Evolutionary conservation across 23 red algal genomes (phyloP).

Genomic region (Chondrus crispus): DNA sequence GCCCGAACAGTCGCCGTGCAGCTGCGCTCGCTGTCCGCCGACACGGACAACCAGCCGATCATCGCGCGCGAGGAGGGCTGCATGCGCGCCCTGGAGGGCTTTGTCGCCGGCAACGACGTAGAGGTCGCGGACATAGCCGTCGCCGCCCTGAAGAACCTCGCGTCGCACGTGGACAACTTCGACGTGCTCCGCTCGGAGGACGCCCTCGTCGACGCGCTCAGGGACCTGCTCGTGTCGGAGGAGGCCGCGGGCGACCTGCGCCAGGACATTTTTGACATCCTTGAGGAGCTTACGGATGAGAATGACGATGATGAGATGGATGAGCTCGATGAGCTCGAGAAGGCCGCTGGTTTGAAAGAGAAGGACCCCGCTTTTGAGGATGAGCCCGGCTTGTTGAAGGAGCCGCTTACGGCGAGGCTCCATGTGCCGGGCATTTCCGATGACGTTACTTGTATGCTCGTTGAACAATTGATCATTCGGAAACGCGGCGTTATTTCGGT

Average conservation of each 20-base stretch:
- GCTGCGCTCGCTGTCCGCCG: conserved; percentile 80
- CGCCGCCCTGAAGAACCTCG: conserved; percentile 60
- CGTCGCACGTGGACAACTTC: conserved; percentile 66
- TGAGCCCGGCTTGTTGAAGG: conserved; percentile 34
- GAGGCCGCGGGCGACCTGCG: conserved; percentile 15
- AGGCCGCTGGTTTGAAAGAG: conserved; percentile 35
- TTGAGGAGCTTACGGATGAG: conserved; percentile 60
- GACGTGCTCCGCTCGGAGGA: conserved; percentile 64
- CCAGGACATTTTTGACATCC: conserved; percentile 47
- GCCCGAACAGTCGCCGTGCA: conserved; percentile 82
- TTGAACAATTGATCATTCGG: conserved; percentile 76
- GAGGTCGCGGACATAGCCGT: conserved; percentile 74
- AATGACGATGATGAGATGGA: conserved; percentile 64
- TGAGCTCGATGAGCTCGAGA: conserved; percentile 52
- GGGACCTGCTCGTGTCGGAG: conserved; percentile 4
- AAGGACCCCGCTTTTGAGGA: not conserved
- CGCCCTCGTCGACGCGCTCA: conserved; percentile 19
- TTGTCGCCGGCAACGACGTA: conserved; percentile 51
- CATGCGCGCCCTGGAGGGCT: conserved; percentile 64
- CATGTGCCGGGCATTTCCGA: conserved; percentile 77
- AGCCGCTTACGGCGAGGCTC: conserved; percentile 36
- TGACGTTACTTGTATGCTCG: conserved; percentile 54
- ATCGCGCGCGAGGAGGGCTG: conserved; percentile 88
- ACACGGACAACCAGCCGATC: conserved; percentile 86
- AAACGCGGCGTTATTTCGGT: conserved; percentile 72